These are phyloP conservation scores for Sclerotinia spermophila DNA, from an alignment of 2,329 filamentous ascomycete genomes.

Conservation along the genomic window DNA sequence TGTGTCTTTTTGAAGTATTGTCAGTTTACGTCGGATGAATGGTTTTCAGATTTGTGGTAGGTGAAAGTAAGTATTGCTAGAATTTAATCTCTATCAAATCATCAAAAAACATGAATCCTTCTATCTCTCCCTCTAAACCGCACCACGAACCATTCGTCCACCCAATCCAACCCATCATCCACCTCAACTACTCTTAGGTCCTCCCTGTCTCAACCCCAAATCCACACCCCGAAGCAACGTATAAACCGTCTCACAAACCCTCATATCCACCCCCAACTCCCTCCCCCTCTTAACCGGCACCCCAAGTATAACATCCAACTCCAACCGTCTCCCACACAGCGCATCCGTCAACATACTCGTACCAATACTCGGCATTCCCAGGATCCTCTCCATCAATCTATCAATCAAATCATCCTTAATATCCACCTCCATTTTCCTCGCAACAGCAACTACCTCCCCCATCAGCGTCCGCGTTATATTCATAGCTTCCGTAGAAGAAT, in stretches of 20 bases:
- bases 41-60: neutral
- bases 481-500: slow-evolving; percentile 46
- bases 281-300: slow-evolving; percentile 54
- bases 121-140: neutral
- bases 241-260: slow-evolving; percentile 44
- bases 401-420: slow-evolving; percentile 47
- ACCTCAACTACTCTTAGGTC: neutral
- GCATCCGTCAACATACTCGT: slow-evolving; percentile 58
- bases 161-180: accelerated
- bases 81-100: neutral
- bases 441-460: slow-evolving; percentile 52
- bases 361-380: slow-evolving; percentile 43
- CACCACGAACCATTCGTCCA: neutral
- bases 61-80: neutral
- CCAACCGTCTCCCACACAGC: slow-evolving; percentile 53
- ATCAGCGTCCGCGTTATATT: slow-evolving; percentile 49
- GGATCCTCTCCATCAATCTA: slow-evolving; percentile 47
- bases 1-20: neutral
- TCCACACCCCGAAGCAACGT: slow-evolving; percentile 34
- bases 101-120: neutral
- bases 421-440: slow-evolving; percentile 48
- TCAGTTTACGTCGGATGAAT: neutral
- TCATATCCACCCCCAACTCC: slow-evolving; percentile 52
- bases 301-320: slow-evolving; percentile 59
- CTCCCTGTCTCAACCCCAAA: slow-evolving; percentile 10